Conservation (phyloP, 2,329 filamentous ascomycete species). For the Beauveria australis region DNA sequence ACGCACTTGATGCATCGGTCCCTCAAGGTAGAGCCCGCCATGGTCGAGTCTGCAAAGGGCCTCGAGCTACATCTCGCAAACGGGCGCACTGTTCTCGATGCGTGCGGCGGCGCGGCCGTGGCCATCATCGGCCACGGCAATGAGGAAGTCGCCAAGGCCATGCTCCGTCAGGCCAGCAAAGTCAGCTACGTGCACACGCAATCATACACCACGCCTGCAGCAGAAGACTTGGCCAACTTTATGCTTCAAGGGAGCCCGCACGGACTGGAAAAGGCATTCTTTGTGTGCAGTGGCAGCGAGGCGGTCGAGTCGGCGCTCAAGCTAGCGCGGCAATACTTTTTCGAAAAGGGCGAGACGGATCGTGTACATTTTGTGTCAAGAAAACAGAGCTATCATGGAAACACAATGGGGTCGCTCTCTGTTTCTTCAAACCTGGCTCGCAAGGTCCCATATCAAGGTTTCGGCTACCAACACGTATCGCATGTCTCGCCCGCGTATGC, state of each 20-base stretch:
- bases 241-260: slow-evolving; percentile 18
- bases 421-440: slow-evolving; percentile 24
- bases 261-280: slow-evolving; percentile 19
- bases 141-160: slow-evolving; percentile 44
- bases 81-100: slow-evolving; percentile 27
- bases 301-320: slow-evolving; percentile 41
- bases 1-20: slow-evolving; percentile 26
- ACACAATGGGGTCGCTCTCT: slow-evolving; percentile 37
- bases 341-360: slow-evolving; percentile 29
- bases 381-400: slow-evolving; percentile 41
- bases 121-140: slow-evolving; percentile 56
- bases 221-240: slow-evolving; percentile 22
- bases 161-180: slow-evolving; percentile 44
- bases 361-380: slow-evolving; percentile 35
- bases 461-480: slow-evolving; percentile 19
- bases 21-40: slow-evolving; percentile 19
- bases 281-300: slow-evolving; percentile 21
- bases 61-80: slow-evolving; percentile 26
- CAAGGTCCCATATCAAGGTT: slow-evolving; percentile 21
- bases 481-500: slow-evolving; percentile 19
- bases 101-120: slow-evolving; percentile 36
- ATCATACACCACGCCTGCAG: slow-evolving; percentile 17
- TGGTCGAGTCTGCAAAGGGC: slow-evolving; percentile 35
- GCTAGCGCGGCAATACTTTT: slow-evolving; percentile 38
- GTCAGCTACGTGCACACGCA: slow-evolving; percentile 22